Percentiles rank a stretch among this genome's conserved stretches.
Conservation (phyloP, 176 grass and related monocot species). For the Aechmea fasciata region DNA sequence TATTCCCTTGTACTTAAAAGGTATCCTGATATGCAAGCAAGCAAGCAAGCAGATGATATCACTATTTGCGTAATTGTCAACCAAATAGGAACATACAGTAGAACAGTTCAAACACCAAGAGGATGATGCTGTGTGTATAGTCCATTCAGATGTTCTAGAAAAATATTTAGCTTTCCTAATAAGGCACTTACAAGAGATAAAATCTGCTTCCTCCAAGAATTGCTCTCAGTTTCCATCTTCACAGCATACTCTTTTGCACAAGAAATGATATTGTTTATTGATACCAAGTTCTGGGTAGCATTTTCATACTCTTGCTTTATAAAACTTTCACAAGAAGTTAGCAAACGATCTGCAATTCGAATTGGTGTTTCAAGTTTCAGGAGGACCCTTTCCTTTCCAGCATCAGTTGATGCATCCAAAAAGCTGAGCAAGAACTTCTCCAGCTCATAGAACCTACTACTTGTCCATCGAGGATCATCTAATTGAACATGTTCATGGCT, state of each 20-base stretch:
- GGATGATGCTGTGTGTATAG: neutral
- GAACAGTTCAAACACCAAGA: neutral
- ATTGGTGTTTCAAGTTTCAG: conserved; percentile 93
- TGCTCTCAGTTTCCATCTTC: conserved; percentile 65
- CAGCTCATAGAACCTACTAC: conserved; percentile 76
- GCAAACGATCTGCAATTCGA: conserved; percentile 74
- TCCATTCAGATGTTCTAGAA: neutral
- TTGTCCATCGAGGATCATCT: conserved; percentile 68
- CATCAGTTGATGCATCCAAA: conserved; percentile 88
- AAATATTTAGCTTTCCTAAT: neutral
- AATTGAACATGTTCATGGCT: conserved; percentile 33
- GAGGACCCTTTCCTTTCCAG: conserved; percentile 74
- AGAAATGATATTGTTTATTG: conserved; percentile 63
- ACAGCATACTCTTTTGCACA: conserved; percentile 47
- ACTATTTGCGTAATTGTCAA: neutral
- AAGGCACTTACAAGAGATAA: conserved; percentile 60
- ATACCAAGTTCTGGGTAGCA: conserved; percentile 58
- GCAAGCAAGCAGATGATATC: neutral
- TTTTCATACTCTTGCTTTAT: conserved; percentile 73
- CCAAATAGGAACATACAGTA: conserved; percentile 5
- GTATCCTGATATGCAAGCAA: neutral
- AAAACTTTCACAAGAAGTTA: conserved; percentile 73
- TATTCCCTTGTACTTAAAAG: neutral
- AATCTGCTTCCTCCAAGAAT: conserved; percentile 54
- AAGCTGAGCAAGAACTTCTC: conserved; percentile 76